Base-by-base conservation (phyloP, 192 early-diverging fungal genomes). In the Coemansia sp. region DNA sequence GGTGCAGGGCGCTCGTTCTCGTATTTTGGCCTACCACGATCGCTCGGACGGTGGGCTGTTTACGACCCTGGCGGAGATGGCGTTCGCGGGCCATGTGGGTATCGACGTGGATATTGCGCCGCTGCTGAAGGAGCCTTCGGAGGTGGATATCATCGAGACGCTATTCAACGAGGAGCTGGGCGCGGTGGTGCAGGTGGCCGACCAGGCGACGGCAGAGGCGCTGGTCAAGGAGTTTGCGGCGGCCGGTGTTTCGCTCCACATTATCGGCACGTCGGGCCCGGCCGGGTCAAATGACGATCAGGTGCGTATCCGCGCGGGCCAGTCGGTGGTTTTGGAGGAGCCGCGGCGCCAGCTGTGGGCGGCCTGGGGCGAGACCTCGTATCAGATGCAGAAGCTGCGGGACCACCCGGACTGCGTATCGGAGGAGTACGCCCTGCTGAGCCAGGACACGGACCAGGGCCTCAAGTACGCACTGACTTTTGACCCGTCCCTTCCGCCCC, bases 151-250 rank as follows among this genome's bases (percentile, higher is more conserved):
- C 8, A 49, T 85, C 12, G 64, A 68, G 18, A 67, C 80, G n/a
- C 62, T 99, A 40, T 98, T 97, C 71, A 92, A 89, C 61, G 97
- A 99, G 63, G 97, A 99, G 66, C 79, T 99, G 12, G 97, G 97
- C 61, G 91, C 83, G n/a, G 94, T 97, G 10, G 69, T 99, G 30
- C 94, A 99, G 66, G 82, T 96, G 9, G 75, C 79, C 23, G 61
- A 73, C 26, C 32, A 54, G 1, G 72, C 86, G 37, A 57, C 88
- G 5, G 73, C 67, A 30, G 28, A 52, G 0, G 60, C 82, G 8
- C n/a, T n/a, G n/a, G 73, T 88, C 36, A 63, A 40, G 0, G 48
- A 60, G 5, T 51, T 69, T 14, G 34, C 47, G 0, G 51, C 44
- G 12, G 72, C 78, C 18, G 36, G 86, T 5, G 75, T 90, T 46